Percentiles rank a stretch among this genome's conserved stretches.
Evolutionary conservation across 164 flowering plant species (phyloP).

Genomic region (Saururus chinensis): DNA sequence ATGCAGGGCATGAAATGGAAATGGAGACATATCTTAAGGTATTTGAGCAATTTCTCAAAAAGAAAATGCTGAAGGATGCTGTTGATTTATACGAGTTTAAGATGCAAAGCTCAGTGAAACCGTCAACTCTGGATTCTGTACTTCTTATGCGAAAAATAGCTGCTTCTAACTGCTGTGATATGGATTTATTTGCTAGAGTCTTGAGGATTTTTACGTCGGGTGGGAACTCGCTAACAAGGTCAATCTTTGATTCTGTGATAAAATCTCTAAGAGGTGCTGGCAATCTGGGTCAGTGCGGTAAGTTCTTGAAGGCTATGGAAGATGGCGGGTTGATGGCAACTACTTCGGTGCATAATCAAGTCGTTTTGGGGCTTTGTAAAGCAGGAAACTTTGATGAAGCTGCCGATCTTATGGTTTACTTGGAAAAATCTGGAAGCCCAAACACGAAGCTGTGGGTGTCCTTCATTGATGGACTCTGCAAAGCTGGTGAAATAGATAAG

Average conservation of each 20-base stretch:
- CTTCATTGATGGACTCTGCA: slow-evolving; percentile 49
- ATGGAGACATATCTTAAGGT: slow-evolving; percentile 36
- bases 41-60: slow-evolving; percentile 30
- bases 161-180: slow-evolving; percentile 29
- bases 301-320: slow-evolving; percentile 52
- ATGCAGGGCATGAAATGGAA: slow-evolving; percentile 47
- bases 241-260: slow-evolving; percentile 33
- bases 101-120: slow-evolving; percentile 44
- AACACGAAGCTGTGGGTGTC: slow-evolving; percentile 34
- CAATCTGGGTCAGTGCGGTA: slow-evolving; percentile 36
- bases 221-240: slow-evolving; percentile 38
- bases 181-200: slow-evolving; percentile 47
- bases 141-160: slow-evolving; percentile 53
- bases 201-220: slow-evolving; percentile 27
- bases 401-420: slow-evolving; percentile 23
- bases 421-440: slow-evolving; percentile 22
- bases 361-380: slow-evolving; percentile 32
- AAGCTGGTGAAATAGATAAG: slow-evolving; percentile 39
- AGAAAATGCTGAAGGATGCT: slow-evolving; percentile 54
- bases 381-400: slow-evolving; percentile 35
- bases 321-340: slow-evolving; percentile 36
- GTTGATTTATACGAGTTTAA: slow-evolving; percentile 65
- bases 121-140: slow-evolving; percentile 38
- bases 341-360: slow-evolving; percentile 20
- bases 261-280: slow-evolving; percentile 59